A percentile compares a stretch with the other conserved stretches of the same genome.
Conservation (phyloP, 345 rosid species). For the Lagerstroemia speciosa region DNA sequence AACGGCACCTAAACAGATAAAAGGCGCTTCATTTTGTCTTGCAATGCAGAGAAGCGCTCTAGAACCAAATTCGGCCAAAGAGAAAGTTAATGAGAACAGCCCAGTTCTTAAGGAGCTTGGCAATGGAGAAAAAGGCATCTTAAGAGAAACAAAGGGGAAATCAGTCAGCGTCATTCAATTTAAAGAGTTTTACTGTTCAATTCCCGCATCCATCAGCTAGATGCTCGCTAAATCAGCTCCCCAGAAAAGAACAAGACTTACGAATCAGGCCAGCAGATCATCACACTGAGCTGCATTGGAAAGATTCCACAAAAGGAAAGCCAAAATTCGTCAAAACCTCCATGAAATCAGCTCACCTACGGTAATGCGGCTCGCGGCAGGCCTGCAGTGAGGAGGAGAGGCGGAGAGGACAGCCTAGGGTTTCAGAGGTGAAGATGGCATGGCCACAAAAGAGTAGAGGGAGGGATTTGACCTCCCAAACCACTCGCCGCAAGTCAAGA, state of each 20-base stretch:
- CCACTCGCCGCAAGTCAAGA: constrained; percentile 1
- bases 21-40: background rate
- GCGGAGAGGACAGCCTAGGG: background rate
- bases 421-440: background rate
- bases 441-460: background rate
- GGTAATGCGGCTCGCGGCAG: constrained; percentile 10
- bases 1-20: background rate
- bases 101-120: background rate
- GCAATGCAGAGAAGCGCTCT: background rate
- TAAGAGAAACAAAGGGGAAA: background rate
- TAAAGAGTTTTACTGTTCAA: background rate
- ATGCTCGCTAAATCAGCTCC: background rate
- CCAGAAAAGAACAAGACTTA: background rate
- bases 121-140: background rate
- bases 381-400: background rate
- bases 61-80: background rate
- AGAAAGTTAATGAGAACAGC: background rate
- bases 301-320: background rate
- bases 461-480: background rate
- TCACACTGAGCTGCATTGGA: background rate
- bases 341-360: constrained; percentile 1
- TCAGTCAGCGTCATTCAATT: background rate
- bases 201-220: background rate
- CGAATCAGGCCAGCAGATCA: background rate
- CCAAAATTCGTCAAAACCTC: background rate